Evolutionary conservation across 306 rosid genomes (phyloP), one percentile per base, ranked within the genome.

Genomic region (Cicer yamashitae): DNA sequence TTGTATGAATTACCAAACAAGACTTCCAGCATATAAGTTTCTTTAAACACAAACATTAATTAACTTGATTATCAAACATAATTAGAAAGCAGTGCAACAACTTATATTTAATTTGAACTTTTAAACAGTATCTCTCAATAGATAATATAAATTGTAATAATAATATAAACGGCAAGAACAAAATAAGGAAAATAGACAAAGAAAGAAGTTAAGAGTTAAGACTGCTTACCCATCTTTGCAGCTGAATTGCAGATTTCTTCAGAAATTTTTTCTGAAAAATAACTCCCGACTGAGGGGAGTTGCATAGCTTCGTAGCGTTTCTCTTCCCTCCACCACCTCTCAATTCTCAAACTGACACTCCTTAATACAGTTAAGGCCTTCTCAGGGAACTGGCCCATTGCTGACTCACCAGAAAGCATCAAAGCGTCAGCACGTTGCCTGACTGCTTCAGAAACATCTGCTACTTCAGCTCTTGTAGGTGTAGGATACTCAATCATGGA

Each of bases 401-500:
- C 99, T 38, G 99, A 96, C 83, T 96, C 99, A 67, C 99, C 99
- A 60, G 99, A 96, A 59, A 96, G 99, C 99, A 96, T 96, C 85
- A 96, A 84, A 73, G 99, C 99, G 88, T 96, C 99, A 52, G 99
- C 90, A 7, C 98, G 89, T 83, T 96, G 99, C 90, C 99, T 87
- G 48, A 96, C 99, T 39, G 99, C 99, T 87, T 96, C 99, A 65
- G 99, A 96, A 81, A 96, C 98, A 89, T 96, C 99, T 40, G 99
- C 99, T 64, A 96, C 99, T 85, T 96, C 99, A 41, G 99, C 99
- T 83, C 99, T 89, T 14, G 99, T 96, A 52, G 99, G 99, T 6
- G 98, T 92, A 38, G 99, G 99, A 74, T 96, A 96, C 85, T 96
- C 99, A 47, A 96, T 92, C 99, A 96, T 96, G 34, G 99, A 96